Evolutionary conservation across 2,329 filamentous ascomycete species (phyloP), one percentile per base, ranked within the genome.

Genomic region (Monosporascus cannonballus): DNA sequence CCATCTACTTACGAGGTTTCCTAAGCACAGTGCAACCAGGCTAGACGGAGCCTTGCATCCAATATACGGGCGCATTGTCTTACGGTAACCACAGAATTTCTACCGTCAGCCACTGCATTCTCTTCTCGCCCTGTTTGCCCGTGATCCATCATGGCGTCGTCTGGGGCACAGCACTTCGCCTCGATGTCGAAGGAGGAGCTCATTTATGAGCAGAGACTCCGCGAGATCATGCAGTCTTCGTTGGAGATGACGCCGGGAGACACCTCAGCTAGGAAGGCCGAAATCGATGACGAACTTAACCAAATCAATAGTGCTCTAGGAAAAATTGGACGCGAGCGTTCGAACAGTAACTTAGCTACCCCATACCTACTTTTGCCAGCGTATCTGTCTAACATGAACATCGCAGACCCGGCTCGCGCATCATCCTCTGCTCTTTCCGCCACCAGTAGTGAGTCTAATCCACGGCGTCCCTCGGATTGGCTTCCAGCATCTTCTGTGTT

Each of bases 181-280:
- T 20, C 17, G 18, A 46, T 46, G 41, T 36, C 25, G 8, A 41
- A 51, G 30, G 52, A 41, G 17, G 54, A 56, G 4, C 25, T 58
- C 14, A 7, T 34, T 4, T 49, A 52, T 14, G 51, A 55, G 20
- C 38, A 57, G 24, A 20, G 46, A 6, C 8, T 59, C 15, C 48
- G 55, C 30, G 24, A 54, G 38, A 54, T 54, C 25, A 34, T 55
- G 4, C 17, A 17, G 11, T 9, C 24, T 17, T 25, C 42, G 8
- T 18, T 27, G n/a, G 22, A 46, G 11, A 14, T 4, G 2, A 17
- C 20, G 17, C 14, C 11, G 8, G 42, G 22, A 6, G n/a, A 46
- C 14, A 46, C 3, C 11, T 18, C 42, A 46, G 24, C 42, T 27
- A 27, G n/a, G 42, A 46, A 18, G 24, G 22, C 42, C 6, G 42